Conservation (phyloP, 108 stramenopile species). For the Halocafeteria seosinensis region DNA sequence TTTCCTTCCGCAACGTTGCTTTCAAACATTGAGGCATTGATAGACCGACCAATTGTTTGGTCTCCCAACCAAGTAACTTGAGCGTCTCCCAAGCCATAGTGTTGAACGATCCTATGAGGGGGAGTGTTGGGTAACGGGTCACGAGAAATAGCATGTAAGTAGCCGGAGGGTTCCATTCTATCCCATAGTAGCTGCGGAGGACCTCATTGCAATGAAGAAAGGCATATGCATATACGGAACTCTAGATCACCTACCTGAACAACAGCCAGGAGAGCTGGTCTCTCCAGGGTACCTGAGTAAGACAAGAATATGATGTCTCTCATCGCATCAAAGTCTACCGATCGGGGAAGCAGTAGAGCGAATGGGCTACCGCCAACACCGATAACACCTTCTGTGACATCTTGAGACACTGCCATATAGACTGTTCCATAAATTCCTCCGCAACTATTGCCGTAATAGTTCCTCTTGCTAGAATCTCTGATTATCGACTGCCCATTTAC, state of each 20-base stretch:
- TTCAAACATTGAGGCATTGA: neutral
- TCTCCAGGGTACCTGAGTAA: neutral
- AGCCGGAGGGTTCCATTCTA: neutral
- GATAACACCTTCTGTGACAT: neutral
- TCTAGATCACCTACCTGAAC: no score
- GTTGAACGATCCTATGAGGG: neutral
- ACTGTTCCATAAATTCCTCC: neutral
- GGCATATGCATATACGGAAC: no score
- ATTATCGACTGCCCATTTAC: neutral
- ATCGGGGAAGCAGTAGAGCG: neutral
- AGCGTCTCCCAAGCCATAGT: constrained; percentile 1
- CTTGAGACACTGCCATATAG: neutral
- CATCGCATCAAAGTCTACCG: neutral
- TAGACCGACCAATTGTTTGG: neutral
- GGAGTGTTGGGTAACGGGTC: neutral
- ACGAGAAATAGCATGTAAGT: neutral
- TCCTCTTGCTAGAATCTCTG: neutral
- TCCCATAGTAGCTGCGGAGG: neutral
- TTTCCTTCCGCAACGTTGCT: neutral
- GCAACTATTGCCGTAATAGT: neutral
- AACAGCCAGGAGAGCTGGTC: neutral
- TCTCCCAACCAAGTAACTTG: neutral
- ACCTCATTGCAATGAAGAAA: no score
- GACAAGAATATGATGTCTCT: neutral
- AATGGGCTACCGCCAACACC: neutral